Percentiles rank a stretch among this genome's conserved stretches.
These are phyloP conservation scores for Fraxinus albicans DNA, from an alignment of 305 asterid genomes.

Conservation along the genomic window DNA sequence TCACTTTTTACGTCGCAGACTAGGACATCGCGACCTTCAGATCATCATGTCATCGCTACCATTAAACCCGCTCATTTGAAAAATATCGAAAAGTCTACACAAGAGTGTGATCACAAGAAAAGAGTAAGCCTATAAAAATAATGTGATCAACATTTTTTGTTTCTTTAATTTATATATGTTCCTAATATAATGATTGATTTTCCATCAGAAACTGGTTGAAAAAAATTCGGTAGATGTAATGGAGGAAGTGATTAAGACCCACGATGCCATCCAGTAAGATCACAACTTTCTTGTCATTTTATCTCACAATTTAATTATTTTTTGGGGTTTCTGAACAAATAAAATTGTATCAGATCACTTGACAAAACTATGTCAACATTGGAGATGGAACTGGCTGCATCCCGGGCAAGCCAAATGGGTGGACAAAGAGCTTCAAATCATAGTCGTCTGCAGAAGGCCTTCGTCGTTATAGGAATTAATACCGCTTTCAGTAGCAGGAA, in stretches of 20 bases:
- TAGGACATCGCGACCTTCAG: conserved; percentile 29
- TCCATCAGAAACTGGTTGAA: conserved; percentile 45
- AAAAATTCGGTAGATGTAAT: conserved; percentile 34
- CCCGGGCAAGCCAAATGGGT: conserved; percentile 21
- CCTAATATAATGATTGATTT: neutral
- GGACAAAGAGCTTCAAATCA: conserved; percentile 24
- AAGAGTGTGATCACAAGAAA: conserved; percentile 48
- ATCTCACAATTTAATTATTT: neutral
- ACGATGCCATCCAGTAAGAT: conserved; percentile 51
- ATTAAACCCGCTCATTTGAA: conserved; percentile 13
- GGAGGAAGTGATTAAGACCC: conserved; percentile 56
- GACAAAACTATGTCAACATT: conserved; percentile 48
- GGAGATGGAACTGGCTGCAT: conserved; percentile 43
- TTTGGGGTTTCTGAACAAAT: neutral
- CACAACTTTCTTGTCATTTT: neutral
- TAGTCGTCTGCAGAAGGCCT: conserved; percentile 31
- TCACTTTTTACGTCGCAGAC: conserved; percentile 46
- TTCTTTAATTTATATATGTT: neutral
- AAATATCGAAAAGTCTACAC: conserved; percentile 20
- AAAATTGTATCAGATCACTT: conserved; percentile 37
- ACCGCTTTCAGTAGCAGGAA: conserved; percentile 70
- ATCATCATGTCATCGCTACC: conserved; percentile 19
- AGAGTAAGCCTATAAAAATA: conserved; percentile 37
- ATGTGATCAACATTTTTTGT: neutral
- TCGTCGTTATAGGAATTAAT: conserved; percentile 65